Evolutionary conservation across 768 basidiomycete genomes (phyloP).

Genomic region (Leccinum uliginosum): DNA sequence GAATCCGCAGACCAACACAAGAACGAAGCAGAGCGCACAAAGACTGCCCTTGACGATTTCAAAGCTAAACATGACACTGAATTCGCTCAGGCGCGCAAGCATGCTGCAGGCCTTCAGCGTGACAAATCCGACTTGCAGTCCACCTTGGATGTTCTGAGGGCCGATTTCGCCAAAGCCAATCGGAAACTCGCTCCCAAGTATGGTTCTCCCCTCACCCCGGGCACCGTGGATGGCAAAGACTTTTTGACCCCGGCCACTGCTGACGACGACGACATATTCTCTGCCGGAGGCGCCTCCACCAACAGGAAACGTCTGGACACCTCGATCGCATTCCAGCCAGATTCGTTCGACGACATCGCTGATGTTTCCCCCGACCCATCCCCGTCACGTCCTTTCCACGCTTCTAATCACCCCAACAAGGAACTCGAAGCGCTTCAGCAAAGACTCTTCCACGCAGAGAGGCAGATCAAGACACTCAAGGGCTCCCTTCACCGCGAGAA

Average conservation of each 20-base stretch:
- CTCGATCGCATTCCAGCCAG: constrained; percentile 42
- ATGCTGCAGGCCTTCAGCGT: constrained; percentile 79
- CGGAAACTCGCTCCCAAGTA: constrained; percentile 55
- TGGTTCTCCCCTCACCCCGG: constrained; percentile 72
- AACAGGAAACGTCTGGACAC: constrained; percentile 57
- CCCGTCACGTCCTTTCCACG: constrained; percentile 56
- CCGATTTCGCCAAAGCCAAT: constrained; percentile 63
- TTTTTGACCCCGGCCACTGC: constrained; percentile 55
- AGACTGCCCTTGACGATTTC: constrained; percentile 60
- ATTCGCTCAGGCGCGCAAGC: constrained; percentile 84
- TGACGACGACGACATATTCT: constrained; percentile 65
- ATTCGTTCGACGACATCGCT: constrained; percentile 42
- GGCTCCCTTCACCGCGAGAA: constrained; percentile 79
- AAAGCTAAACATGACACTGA: constrained; percentile 94
- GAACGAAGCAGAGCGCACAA: constrained; percentile 75
- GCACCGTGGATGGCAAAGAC: constrained; percentile 39
- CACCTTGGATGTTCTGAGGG: constrained; percentile 70
- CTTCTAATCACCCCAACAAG: constrained; percentile 70
- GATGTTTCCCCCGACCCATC: constrained; percentile 64
- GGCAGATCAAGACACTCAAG: constrained; percentile 80
- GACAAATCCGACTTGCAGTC: constrained; percentile 92
- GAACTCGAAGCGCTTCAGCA: constrained; percentile 82
- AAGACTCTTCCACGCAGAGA: constrained; percentile 78
- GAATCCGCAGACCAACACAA: constrained; percentile 82
- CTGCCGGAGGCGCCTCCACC: constrained; percentile 55